phyloP scores from a whole-genome alignment of 2,329 filamentous ascomycete genomes.

The Pezicula radicicola region DNA sequence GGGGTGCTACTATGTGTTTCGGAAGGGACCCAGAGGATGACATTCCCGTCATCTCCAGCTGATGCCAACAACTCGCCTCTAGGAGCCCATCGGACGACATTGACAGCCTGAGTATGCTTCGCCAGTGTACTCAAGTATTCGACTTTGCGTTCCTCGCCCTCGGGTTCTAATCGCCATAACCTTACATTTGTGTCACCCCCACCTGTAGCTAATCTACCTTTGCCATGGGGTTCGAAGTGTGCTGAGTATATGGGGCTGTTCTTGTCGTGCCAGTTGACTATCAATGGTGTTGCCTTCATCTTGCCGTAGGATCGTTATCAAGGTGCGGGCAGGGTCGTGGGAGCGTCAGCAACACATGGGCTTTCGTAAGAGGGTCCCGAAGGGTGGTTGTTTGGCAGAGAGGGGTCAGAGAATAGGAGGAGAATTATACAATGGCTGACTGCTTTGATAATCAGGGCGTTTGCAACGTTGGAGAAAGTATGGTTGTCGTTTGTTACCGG shows the following conservation, averaged over 20 bases:
- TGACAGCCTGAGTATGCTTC: constrained; percentile 96
- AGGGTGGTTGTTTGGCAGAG: no score
- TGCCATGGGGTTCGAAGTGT: constrained; percentile 91
- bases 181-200: constrained; percentile 96
- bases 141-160: constrained; percentile 83
- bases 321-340: not conserved
- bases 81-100: constrained; percentile 94
- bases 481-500: no score
- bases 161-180: constrained; percentile 88
- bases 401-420: no score
- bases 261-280: constrained; percentile 98
- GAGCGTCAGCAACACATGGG: not conserved
- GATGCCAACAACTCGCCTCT: constrained; percentile 92
- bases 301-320: not conserved
- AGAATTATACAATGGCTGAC: no score
- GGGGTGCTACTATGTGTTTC: constrained; percentile 63
- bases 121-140: constrained; percentile 87
- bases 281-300: constrained; percentile 95
- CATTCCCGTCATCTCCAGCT: constrained; percentile 95
- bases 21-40: constrained; percentile 91
- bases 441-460: no score
- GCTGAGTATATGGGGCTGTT: constrained; percentile 96
- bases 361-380: no score
- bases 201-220: constrained; percentile 86
- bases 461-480: no score